Percentiles rank a stretch among this genome's conserved stretches.
Conservation (phyloP, 805 yeast species). For the Tetrapisispora phaffii region DNA sequence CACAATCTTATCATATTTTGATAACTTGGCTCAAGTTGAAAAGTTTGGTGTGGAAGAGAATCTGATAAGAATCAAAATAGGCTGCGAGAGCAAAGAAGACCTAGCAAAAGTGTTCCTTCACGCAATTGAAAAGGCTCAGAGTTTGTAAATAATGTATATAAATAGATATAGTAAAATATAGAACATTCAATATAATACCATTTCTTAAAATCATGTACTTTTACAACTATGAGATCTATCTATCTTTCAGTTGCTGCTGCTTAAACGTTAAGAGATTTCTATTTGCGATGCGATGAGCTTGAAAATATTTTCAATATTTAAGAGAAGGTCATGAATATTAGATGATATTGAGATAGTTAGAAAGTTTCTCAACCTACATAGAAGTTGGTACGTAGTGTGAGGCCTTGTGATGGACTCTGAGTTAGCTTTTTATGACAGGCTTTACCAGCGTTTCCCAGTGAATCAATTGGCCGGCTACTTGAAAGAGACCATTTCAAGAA, state of each 20-base stretch:
- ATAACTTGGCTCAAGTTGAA: conserved; percentile 68
- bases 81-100: conserved; percentile 63
- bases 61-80: conserved; percentile 73
- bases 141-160: background rate
- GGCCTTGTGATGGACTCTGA: background rate
- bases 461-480: background rate
- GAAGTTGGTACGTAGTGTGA: too few species aligned
- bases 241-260: too few species aligned
- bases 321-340: background rate
- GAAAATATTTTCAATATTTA: background rate
- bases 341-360: background rate
- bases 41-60: conserved; percentile 75
- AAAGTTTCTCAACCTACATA: background rate
- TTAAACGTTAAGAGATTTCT: too few species aligned
- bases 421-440: conserved; percentile 6
- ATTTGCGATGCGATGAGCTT: conserved; percentile 2
- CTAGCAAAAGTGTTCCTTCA: conserved; percentile 40
- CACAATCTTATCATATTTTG: conserved; percentile 74
- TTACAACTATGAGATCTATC: background rate
- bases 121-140: conserved; percentile 37
- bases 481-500: background rate
- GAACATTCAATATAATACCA: background rate
- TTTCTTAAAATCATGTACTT: background rate
- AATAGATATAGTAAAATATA: too few species aligned
- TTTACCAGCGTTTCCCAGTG: conserved; percentile 12